A percentile compares a stretch with the other conserved stretches of the same genome.
Evolutionary conservation across 1,284 basidiomycete species (phyloP).

Genomic region (Tremellales sp.): DNA sequence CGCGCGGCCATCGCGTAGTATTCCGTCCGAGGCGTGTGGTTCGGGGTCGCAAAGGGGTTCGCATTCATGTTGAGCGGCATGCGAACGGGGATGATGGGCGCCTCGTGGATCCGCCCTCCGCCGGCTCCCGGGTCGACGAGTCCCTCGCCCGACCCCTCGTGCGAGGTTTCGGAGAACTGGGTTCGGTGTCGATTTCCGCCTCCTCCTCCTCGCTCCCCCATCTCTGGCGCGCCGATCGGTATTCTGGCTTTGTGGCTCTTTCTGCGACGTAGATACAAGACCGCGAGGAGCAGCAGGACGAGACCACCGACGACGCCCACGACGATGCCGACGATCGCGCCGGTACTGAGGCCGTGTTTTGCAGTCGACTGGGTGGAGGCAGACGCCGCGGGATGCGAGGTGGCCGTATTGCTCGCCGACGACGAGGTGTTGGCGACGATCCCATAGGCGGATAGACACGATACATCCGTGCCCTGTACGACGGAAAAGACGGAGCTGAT

Average conservation of each 20-base stretch:
- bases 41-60: too few species aligned
- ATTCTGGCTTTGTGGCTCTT: constrained; percentile 2
- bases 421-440: constrained; percentile 1
- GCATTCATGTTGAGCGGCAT: too few species aligned
- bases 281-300: constrained; percentile 19
- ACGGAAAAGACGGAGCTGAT: constrained; percentile 28
- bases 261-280: constrained; percentile 23
- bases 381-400: neutral
- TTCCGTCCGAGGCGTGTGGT: too few species aligned
- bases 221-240: too few species aligned
- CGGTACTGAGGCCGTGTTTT: constrained; percentile 20
- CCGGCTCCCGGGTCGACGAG: too few species aligned
- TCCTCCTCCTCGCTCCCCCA: too few species aligned
- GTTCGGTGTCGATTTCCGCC: neutral
- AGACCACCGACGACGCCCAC: constrained; percentile 33
- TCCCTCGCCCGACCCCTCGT: neutral
- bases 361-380: constrained; percentile 1
- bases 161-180: constrained; percentile 1
- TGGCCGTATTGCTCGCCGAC: neutral
- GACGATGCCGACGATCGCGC: constrained; percentile 42
- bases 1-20: too few species aligned
- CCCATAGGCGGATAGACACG: constrained; percentile 25
- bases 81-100: too few species aligned
- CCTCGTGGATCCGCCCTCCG: too few species aligned
- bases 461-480: constrained; percentile 21